Conservation (phyloP, 257 asterid genomes). For the Nicotiana otophora region DNA sequence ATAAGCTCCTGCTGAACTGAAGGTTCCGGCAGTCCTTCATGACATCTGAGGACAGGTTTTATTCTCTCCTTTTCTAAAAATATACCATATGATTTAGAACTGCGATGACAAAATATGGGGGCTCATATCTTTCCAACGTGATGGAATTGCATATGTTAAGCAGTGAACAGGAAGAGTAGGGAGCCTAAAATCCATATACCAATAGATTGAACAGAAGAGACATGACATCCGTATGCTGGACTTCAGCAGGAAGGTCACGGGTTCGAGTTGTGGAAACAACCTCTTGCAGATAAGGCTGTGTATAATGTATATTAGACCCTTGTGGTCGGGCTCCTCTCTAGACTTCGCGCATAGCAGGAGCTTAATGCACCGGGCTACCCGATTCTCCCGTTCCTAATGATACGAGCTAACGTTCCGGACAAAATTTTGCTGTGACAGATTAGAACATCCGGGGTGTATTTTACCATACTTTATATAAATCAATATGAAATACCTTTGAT, state of each 20-base stretch:
- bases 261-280: too few species aligned
- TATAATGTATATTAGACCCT: too few species aligned
- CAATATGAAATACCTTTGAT: too few species aligned
- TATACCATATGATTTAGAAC: background rate
- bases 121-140: background rate
- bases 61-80: background rate
- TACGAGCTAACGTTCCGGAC: background rate
- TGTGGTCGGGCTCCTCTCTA: too few species aligned
- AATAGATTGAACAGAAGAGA: background rate
- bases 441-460: background rate
- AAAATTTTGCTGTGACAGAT: background rate
- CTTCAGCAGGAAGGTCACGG: too few species aligned
- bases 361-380: too few species aligned
- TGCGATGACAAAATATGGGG: conserved; percentile 14
- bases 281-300: too few species aligned
- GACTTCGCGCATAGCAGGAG: too few species aligned
- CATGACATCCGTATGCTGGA: background rate
- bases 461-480: background rate
- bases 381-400: background rate
- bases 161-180: background rate
- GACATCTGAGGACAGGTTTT: conserved; percentile 73
- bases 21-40: conserved; percentile 62
- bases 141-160: background rate
- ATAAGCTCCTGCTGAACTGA: conserved; percentile 65
- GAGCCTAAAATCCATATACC: background rate